Evolutionary conservation across 2,329 filamentous ascomycete species (phyloP), one percentile per base, ranked within the genome.

Genomic region (Neofusicoccum umdonicola): DNA sequence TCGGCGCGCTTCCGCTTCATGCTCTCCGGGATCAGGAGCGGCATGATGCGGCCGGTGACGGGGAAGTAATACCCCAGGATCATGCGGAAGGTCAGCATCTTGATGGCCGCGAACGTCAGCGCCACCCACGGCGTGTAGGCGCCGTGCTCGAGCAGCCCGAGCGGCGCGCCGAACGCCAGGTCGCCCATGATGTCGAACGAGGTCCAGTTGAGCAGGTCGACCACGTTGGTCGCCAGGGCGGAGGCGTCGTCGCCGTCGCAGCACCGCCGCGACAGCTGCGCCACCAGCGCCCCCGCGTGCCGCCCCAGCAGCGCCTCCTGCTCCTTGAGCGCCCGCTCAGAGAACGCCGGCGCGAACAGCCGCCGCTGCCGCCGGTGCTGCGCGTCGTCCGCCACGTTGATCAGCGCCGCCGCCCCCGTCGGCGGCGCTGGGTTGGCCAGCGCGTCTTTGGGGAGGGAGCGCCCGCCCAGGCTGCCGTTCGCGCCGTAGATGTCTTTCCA

Each of bases 81-180:
- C 13, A 13, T 7, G 7, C 17, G 42, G 15, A 50, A 15, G 19
- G 19, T n/a, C n/a, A 58, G 15, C 22, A 44, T 3, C 39, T n/a
- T 27, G 41, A 76, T 58, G 2, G 63, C 67, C 1, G 71, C 57
- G 42, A 77, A 74, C 7, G 76, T 72, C 31, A 60, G 63, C 1
- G 22, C 64, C 31, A 74, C 71, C 77, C 75, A 79, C 0, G 73
- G 70, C 17, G 70, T 66, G 57, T 76, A 66, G 15, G 52, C 71
- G 34, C 58, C 67, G 3, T 70, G 69, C 2, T 70, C 66, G 3
- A 77, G 71, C 69, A 75, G 70, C 41, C 72, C 67, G 1, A 76
- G 64, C 2, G 73, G 62, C 44, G 22, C 22, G 22, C 22, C 22
- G 22, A 22, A 22, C 22, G 70, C 70, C 7, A 75, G 66, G 48